phyloP scores from a whole-genome alignment of 352 stramenopile genomes.

The Blastocystis sp. region DNA sequence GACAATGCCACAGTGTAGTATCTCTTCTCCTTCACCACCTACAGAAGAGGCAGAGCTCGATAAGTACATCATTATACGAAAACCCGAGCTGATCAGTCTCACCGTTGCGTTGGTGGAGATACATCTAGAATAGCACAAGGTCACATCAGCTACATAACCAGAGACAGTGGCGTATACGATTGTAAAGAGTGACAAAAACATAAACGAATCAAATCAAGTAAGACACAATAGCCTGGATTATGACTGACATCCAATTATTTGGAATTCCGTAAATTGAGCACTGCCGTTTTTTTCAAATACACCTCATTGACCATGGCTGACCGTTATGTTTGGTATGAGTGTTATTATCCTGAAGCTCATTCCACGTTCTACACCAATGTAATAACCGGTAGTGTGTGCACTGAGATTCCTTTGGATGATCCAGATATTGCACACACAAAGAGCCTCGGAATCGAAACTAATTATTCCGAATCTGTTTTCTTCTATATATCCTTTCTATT shows the following conservation, averaged over 20 bases:
- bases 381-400: neutral
- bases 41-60: neutral
- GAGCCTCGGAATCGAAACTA: neutral
- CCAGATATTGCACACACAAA: neutral
- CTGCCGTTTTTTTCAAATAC: neutral
- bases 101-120: neutral
- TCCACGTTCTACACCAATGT: conserved; percentile 15
- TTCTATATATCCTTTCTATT: conserved; percentile 43
- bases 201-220: neutral
- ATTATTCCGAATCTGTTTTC: neutral
- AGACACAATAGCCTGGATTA: neutral
- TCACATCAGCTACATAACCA: neutral
- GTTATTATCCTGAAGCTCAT: neutral
- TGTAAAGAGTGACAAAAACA: neutral
- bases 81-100: neutral
- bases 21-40: neutral
- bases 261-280: neutral
- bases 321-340: conserved; percentile 49
- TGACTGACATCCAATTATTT: neutral
- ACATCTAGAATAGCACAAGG: neutral
- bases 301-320: neutral
- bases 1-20: neutral
- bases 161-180: neutral
- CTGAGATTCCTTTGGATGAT: neutral
- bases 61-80: neutral